Percentiles rank a stretch among this genome's conserved stretches.
Evolutionary conservation across 495 filamentous ascomycete genomes (phyloP).

Genomic region (Penicillium bialowiezense): DNA sequence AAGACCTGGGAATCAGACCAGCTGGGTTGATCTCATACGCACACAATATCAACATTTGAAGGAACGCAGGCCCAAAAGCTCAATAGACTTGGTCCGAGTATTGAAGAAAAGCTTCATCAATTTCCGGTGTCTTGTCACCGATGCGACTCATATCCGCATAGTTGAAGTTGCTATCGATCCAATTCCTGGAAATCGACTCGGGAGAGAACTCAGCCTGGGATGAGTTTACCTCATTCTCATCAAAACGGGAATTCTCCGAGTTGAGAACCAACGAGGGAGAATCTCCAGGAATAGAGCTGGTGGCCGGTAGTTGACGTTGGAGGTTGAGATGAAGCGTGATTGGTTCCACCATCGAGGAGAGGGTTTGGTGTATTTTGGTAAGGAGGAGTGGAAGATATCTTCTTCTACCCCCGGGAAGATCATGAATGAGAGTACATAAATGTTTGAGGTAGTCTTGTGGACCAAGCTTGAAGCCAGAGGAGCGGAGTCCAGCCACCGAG

Average conservation of each 20-base stretch:
- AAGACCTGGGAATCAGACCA: too few relatives aligned
- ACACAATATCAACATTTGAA: too few relatives aligned
- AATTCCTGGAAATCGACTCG: background rate
- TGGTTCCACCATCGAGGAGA: slow-evolving; percentile 57
- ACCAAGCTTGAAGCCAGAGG: slow-evolving; percentile 58
- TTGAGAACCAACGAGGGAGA: too few relatives aligned
- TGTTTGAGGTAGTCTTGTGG: slow-evolving; percentile 73
- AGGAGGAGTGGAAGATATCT: slow-evolving; percentile 70
- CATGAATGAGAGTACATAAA: slow-evolving; percentile 61
- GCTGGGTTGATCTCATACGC: too few relatives aligned
- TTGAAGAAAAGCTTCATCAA: slow-evolving; percentile 18
- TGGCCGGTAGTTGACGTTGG: background rate
- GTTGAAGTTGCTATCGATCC: slow-evolving; percentile 13
- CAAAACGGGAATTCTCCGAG: too few relatives aligned
- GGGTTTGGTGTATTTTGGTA: slow-evolving; percentile 63
- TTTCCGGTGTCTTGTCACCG: slow-evolving; percentile 20
- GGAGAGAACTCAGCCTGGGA: background rate
- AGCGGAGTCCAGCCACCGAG: slow-evolving; percentile 41
- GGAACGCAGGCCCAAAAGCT: too few relatives aligned
- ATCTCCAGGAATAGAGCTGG: background rate
- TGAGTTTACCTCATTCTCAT: too few relatives aligned
- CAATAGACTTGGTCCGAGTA: slow-evolving; percentile 7
- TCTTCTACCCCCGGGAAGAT: slow-evolving; percentile 65
- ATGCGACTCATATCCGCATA: slow-evolving; percentile 25
- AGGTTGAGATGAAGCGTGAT: slow-evolving; percentile 33